Base-by-base conservation (phyloP, 345 rosid species). In the Viola odorata region DNA sequence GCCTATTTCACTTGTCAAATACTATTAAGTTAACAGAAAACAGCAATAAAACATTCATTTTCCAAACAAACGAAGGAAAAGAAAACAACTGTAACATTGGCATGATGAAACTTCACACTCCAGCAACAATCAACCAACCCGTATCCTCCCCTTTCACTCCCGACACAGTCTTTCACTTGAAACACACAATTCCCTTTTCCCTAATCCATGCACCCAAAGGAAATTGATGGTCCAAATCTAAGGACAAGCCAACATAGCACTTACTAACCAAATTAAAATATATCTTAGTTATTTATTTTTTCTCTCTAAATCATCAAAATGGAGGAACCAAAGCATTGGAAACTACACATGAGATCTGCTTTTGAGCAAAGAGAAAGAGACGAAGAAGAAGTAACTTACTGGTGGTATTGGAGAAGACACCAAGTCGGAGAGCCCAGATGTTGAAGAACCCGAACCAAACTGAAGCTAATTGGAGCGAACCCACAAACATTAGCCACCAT, bases 401-500 rank as follows among this genome's bases (percentile, higher is more conserved):
- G 65, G 78, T 76, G 65, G 94, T 72, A 9, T 75, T 79, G 75
- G 96, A 89, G 88, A 84, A 92, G 76, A 89, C 95, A 38, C 90
- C 98, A 66, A 80, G 91, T 36, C 83, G 78, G 66, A 92, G 96
- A 75, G 96, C 92, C 92, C 90, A 83, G 56, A 89, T 84, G 77
- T 92, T 81, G 76, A 89, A 81, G 88, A 89, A 92, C 44, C 98
- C 97, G 70, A 92, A 87, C 94, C 96, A 92, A 45, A 87, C 97
- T 45, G 98, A 85, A n/a, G 85, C 88, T 65, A 92, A 75, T 67
- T 97, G 84, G 52, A 89, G 87, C 6, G 82, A 80, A 47, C 94
- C 96, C 62, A 87, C 88, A 66, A 92, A 72, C 91, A 92, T 82
- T 69, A 87, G 58, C 97, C 98, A 92, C 85, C 84, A 87, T 70